phyloP scores from a whole-genome alignment of 257 asterid species.

The Eucommia ulmoides region DNA sequence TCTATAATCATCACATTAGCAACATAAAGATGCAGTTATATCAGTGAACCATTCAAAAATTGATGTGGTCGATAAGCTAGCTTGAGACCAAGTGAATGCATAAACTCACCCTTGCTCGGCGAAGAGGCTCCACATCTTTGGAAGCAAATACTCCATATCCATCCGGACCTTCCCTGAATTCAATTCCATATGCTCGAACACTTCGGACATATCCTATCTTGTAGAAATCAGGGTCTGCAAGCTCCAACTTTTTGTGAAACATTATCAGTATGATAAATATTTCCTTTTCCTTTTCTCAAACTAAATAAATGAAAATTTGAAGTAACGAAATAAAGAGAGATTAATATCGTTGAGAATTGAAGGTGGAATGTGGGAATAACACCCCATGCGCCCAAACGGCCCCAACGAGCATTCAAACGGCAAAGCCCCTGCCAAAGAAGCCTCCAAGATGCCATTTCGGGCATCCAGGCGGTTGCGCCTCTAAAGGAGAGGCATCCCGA shows the following conservation, averaged over 20 bases:
- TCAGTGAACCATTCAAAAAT: too few relatives aligned
- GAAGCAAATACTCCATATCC: slow-evolving; percentile 97
- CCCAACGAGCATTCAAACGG: background rate
- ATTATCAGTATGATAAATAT: slow-evolving; percentile 5
- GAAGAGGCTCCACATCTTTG: slow-evolving; percentile 84
- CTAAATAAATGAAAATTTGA: background rate
- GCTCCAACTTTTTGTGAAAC: slow-evolving; percentile 48
- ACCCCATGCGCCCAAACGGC: background rate
- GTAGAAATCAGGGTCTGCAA: slow-evolving; percentile 92
- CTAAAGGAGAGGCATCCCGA: too few relatives aligned
- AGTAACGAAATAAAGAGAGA: background rate
- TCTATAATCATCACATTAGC: background rate
- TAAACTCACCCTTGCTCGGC: slow-evolving; percentile 75
- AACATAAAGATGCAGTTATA: background rate
- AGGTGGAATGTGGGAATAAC: too few relatives aligned
- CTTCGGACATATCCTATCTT: slow-evolving; percentile 86
- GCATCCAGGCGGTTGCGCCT: too few relatives aligned
- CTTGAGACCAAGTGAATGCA: too few relatives aligned
- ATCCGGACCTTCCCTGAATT: slow-evolving; percentile 93
- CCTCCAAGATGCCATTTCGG: too few relatives aligned
- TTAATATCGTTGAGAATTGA: too few relatives aligned
- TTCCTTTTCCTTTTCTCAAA: slow-evolving; percentile 3
- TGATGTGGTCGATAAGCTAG: too few relatives aligned
- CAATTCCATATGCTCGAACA: slow-evolving; percentile 90
- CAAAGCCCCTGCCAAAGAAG: background rate